Base-by-base conservation (phyloP, 257 asterid species). In the Forsythia suspensa region DNA sequence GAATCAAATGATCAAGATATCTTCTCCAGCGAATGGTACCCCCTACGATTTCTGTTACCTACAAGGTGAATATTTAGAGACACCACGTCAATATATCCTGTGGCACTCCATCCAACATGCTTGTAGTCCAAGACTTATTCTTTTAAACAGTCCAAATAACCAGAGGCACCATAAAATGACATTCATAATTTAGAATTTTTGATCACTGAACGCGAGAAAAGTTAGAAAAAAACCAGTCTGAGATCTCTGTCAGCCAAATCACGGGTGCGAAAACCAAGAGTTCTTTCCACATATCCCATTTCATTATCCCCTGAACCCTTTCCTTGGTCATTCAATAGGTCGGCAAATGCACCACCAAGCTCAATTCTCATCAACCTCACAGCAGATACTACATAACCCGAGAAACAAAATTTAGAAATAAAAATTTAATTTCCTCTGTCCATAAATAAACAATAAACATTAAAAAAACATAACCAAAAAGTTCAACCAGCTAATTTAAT, bases 11-110 rank as follows among this genome's bases (percentile, higher is more conserved):
- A 82, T 95, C 98, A 76, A 95, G 98, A 84, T 92, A 95, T 88
- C 95, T 88, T 86, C 93, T 92, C 98, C 98, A 95, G 59, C 98
- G 95, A 75, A 92, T 95, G 68, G 98, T 92, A 81, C 98, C 98
- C 69, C 98, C 98, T n/a, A 95, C 98, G 70, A 93, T 87, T 80
- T 95, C 95, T 2, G 98, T 92, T 75, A 95, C 97, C 98, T 95
- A 80, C 48, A 86, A 80, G 57, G 29, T 48, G 38, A 72, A 48
- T 52, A 71, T 43, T 66, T 42, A 68, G 15, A 77, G 71, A 79
- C 72, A 80, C 39, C 39, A 66, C 21, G 3, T 55, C 20, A 10
- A 43, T 51, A 24, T 37, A 41, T n/a, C 37, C 5, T 3, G 11
- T 11, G 41, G 11, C 38, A n/a, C 4, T 83, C 59, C 16, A 38